phyloP scores from a whole-genome alignment of 768 basidiomycete genomes.

The Serendipita indica region DNA sequence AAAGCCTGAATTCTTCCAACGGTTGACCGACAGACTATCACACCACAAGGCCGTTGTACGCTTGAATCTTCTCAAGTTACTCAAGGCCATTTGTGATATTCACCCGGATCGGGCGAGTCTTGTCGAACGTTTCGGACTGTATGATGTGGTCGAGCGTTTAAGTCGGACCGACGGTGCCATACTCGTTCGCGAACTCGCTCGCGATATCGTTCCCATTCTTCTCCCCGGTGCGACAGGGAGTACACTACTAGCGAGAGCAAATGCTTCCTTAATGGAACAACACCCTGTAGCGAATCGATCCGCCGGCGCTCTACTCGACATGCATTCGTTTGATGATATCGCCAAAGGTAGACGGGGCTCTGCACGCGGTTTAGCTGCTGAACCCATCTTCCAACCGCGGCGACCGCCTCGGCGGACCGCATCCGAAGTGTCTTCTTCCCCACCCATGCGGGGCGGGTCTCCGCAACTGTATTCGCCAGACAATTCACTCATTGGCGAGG shows the following conservation, averaged over 20 bases:
- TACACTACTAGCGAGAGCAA: neutral
- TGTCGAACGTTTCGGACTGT: conserved; percentile 67
- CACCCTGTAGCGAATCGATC: neutral
- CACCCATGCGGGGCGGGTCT: neutral
- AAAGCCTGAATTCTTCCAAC: conserved; percentile 70
- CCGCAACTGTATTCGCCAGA: neutral
- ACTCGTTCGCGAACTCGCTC: conserved; percentile 75
- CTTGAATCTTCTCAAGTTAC: conserved; percentile 73
- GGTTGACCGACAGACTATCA: conserved; percentile 66
- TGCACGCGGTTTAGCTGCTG: neutral
- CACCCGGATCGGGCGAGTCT: conserved; percentile 73
- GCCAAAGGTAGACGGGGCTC: neutral
- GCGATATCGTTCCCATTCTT: conserved; percentile 68
- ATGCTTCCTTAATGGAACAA: neutral
- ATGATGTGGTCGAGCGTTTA: conserved; percentile 65
- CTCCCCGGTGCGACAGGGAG: conserved; percentile 32
- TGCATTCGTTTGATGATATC: neutral
- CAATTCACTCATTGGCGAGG: neutral
- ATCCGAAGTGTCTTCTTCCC: neutral
- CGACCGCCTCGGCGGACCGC: neutral
- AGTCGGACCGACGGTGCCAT: conserved; percentile 82
- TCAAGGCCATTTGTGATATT: conserved; percentile 74
- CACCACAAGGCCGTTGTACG: conserved; percentile 77
- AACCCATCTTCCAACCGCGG: neutral
- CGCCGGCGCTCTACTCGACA: neutral